These are phyloP conservation scores for Nemophila menziesii DNA, from an alignment of 257 asterid genomes.

Conservation along the genomic window DNA sequence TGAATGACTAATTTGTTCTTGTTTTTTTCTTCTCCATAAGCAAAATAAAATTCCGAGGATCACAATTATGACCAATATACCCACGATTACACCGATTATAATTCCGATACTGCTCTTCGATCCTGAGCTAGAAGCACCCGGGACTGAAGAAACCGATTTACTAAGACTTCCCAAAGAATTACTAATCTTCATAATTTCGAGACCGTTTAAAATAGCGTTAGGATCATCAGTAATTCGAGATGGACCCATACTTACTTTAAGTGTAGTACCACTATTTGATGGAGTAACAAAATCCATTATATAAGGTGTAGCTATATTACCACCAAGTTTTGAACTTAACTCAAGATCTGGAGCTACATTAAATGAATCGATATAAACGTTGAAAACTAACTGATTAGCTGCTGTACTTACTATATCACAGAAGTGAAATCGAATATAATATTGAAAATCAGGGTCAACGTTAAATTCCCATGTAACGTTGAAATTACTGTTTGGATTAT, in stretches of 20 bases:
- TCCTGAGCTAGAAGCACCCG: constrained; percentile 19
- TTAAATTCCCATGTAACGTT: constrained; percentile 59
- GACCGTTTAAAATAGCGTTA: constrained; percentile 55
- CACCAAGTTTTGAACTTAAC: constrained; percentile 14
- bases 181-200: constrained; percentile 68
- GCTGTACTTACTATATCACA: constrained; percentile 60
- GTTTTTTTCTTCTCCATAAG: constrained; percentile 30
- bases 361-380: constrained; percentile 36
- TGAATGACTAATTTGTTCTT: constrained; percentile 33
- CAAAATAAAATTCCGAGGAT: constrained; percentile 25
- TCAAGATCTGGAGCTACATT: constrained; percentile 41
- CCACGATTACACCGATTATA: constrained; percentile 56
- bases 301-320: constrained; percentile 41
- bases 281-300: constrained; percentile 50
- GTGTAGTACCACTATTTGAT: constrained; percentile 12
- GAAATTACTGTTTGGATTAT: constrained; percentile 33
- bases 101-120: constrained; percentile 40
- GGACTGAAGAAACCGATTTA: constrained; percentile 16
- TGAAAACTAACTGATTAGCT: constrained; percentile 39
- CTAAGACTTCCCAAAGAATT: constrained; percentile 56
- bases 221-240: constrained; percentile 30
- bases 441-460: constrained; percentile 52
- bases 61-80: constrained; percentile 20
- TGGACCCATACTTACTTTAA: constrained; percentile 62
- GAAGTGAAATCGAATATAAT: constrained; percentile 57